phyloP scores from a whole-genome alignment of 2,329 filamentous ascomycete species.

The Monosporascus sp. region DNA sequence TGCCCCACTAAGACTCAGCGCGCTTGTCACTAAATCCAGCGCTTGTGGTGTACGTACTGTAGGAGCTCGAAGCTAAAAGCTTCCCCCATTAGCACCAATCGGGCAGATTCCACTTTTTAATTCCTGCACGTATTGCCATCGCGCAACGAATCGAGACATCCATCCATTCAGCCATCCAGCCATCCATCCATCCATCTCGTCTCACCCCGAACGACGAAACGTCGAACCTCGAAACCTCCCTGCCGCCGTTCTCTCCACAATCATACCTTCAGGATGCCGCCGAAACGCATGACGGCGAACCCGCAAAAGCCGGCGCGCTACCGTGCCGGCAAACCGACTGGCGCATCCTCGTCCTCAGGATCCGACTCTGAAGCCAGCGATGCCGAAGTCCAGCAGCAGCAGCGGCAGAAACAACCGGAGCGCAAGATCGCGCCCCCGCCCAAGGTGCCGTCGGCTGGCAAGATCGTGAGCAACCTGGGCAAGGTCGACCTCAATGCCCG shows the following conservation, averaged over 20 bases:
- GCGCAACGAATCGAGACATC: too few relatives aligned
- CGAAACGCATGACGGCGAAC: constrained; percentile 91
- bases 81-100: too few relatives aligned
- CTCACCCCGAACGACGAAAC: too few relatives aligned
- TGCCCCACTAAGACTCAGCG: too few relatives aligned
- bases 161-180: too few relatives aligned
- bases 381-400: constrained; percentile 24
- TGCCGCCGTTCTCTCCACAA: not conserved
- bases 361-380: constrained; percentile 44
- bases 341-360: constrained; percentile 46
- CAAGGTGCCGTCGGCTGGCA: constrained; percentile 51
- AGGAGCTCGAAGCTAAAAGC: too few relatives aligned
- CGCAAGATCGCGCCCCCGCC: constrained; percentile 47
- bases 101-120: too few relatives aligned
- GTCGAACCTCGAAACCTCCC: too few relatives aligned
- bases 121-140: too few relatives aligned
- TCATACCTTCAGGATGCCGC: constrained; percentile 45
- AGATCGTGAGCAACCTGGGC: constrained; percentile 46
- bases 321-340: constrained; percentile 73
- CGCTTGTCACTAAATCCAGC: too few relatives aligned
- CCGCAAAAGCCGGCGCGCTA: constrained; percentile 75
- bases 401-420: constrained; percentile 20
- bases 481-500: constrained; percentile 49
- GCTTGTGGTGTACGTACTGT: too few relatives aligned
- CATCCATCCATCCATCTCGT: too few relatives aligned